Evolutionary conservation across 1,284 basidiomycete species (phyloP), one percentile per base, ranked within the genome.

Genomic region (Mixia osmundae): DNA sequence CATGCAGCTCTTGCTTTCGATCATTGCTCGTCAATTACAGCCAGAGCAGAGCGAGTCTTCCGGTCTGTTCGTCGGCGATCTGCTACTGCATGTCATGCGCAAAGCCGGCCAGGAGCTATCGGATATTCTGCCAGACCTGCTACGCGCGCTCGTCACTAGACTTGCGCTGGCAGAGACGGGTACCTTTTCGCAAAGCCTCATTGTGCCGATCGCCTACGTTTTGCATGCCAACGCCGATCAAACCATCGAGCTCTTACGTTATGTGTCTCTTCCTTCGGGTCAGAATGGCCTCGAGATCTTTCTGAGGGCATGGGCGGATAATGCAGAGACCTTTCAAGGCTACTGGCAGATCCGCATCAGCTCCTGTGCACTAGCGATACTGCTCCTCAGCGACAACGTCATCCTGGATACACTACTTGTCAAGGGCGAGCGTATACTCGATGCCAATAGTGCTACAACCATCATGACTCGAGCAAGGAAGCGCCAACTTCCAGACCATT

Each of bases 121-220:
- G 0, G 71, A 79, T 1, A 77, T 87, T 3, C 65, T 95, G 27
- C 79, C 82, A 1, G 73, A 80, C 43, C 63, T 97, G 8, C 59
- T 94, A 30, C 68, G 72, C 36, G 82, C 80, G 1, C 73, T 97
- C 64, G 66, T 79, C 0, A 59, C 60, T 12, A 68, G 87, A 5
- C 76, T 97, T 63, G 62, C 64, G 3, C 72, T 65, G 0, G 85
- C 85, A 0, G 71, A 76, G 56, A 85, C 83, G 1, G 74, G 80
- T 0, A 78, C 74, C 2, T 91, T 91, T 62, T 61, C 76, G 14
- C 82, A 85, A 64, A 79, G 76, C 48, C 64, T 97, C 21, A 67
- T 91, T 38, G 63, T 94, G 21, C 91, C 89, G 0, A 80, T 95
- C 52, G 79, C 83, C 1, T 94, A 83, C 61, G 63, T 97, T 18